These are phyloP conservation scores for Dissoconium aciculare DNA, from an alignment of 2,329 filamentous ascomycete genomes.

Conservation along the genomic window DNA sequence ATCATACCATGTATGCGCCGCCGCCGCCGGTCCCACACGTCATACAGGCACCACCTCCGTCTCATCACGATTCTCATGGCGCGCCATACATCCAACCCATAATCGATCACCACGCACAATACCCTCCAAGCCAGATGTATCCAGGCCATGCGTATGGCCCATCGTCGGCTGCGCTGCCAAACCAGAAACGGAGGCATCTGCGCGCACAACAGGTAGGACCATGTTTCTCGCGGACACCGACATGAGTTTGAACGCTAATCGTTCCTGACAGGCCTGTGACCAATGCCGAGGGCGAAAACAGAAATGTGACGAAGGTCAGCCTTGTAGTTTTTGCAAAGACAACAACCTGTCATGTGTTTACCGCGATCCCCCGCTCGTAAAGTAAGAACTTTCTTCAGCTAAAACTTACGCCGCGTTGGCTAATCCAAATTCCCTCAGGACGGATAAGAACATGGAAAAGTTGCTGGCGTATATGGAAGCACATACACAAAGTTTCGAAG, in stretches of 20 bases:
- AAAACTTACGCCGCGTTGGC: not conserved
- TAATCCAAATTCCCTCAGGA: slow-evolving; percentile 25
- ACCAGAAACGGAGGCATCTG: slow-evolving; percentile 23
- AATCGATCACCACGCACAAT: slow-evolving; percentile 17
- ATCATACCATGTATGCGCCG: slow-evolving; percentile 19
- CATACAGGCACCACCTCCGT: slow-evolving; percentile 7
- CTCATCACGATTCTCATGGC: slow-evolving; percentile 16
- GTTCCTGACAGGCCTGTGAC: slow-evolving; percentile 60
- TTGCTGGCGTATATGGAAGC: slow-evolving; percentile 32
- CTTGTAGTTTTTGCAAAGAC: slow-evolving; percentile 74
- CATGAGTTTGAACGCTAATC: too few relatives aligned
- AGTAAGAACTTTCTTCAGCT: slow-evolving; percentile 43
- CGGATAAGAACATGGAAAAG: slow-evolving; percentile 35
- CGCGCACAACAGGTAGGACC: slow-evolving; percentile 24
- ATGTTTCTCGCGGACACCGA: slow-evolving; percentile 4
- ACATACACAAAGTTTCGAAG: slow-evolving; percentile 19
- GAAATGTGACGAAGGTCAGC: slow-evolving; percentile 78
- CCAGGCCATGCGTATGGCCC: slow-evolving; percentile 14
- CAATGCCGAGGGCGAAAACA: slow-evolving; percentile 76
- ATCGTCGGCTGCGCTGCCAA: slow-evolving; percentile 13
- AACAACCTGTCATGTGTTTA: slow-evolving; percentile 76
- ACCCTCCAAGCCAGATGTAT: slow-evolving; percentile 17
- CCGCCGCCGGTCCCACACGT: slow-evolving; percentile 6
- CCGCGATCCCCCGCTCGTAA: slow-evolving; percentile 77
- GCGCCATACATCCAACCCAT: slow-evolving; percentile 17